A percentile compares a stretch with the other conserved stretches of the same genome.
phyloP scores from a whole-genome alignment of 208 protist species.

The Crithidia acanthocephali region DNA sequence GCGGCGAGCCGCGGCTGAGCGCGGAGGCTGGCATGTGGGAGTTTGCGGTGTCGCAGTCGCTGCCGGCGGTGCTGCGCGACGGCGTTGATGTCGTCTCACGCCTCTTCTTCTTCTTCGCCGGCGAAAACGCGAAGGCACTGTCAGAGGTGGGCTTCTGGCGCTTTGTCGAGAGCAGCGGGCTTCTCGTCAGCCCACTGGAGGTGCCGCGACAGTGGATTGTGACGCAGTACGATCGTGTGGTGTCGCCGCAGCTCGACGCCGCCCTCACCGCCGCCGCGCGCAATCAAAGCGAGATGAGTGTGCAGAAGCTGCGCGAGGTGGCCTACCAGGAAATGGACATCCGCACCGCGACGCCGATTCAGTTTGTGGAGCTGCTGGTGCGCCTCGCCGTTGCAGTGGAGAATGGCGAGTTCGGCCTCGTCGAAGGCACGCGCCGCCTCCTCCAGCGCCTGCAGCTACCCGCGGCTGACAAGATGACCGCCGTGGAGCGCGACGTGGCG shows the following conservation, averaged over 20 bases:
- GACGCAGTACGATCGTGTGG: constrained; percentile 72
- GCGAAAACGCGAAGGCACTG: constrained; percentile 57
- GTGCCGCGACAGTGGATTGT: constrained; percentile 46
- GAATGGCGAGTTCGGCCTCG: constrained; percentile 35
- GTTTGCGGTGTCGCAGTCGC: constrained; percentile 34
- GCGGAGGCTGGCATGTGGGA: constrained; percentile 47
- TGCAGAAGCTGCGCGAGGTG: constrained; percentile 45
- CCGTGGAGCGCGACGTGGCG: constrained; percentile 42
- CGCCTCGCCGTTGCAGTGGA: constrained; percentile 52
- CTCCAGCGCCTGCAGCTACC: constrained; percentile 48
- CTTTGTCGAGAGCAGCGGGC: constrained; percentile 51
- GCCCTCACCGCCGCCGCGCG: constrained; percentile 45
- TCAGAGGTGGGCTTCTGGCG: constrained; percentile 83
- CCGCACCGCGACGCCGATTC: constrained; percentile 54
- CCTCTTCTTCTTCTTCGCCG: constrained; percentile 76
- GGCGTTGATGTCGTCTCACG: constrained; percentile 46
- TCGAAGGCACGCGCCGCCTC: constrained; percentile 57
- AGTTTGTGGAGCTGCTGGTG: constrained; percentile 84
- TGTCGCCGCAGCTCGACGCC: constrained; percentile 70
- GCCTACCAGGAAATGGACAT: constrained; percentile 84
- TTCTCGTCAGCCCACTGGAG: constrained; percentile 28
- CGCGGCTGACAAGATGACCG: constrained; percentile 8
- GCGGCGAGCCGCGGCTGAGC: constrained; percentile 24
- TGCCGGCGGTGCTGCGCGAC: constrained; percentile 52
- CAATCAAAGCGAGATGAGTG: constrained; percentile 48